These are phyloP conservation scores for Tolypocladium nubicola DNA, from an alignment of 2,329 filamentous ascomycete genomes.

Conservation along the genomic window DNA sequence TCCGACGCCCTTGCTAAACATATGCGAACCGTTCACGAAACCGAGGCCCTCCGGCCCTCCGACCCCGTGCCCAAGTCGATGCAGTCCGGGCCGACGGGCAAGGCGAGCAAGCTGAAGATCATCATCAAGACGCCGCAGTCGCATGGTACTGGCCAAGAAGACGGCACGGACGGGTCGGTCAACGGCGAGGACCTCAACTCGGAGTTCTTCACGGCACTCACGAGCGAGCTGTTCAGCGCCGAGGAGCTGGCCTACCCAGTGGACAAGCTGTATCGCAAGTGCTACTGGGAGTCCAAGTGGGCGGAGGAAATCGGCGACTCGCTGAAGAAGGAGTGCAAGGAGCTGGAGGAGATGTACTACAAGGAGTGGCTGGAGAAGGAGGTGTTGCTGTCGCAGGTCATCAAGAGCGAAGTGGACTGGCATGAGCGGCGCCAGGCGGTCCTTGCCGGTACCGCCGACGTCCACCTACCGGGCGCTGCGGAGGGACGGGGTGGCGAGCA, in stretches of 20 bases:
- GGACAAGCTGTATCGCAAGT: conserved; percentile 55
- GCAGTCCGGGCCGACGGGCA: conserved; percentile 35
- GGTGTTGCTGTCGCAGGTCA: conserved; percentile 62
- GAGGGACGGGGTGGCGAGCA: conserved; percentile 17
- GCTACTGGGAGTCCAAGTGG: conserved; percentile 62
- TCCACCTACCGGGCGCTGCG: conserved; percentile 25
- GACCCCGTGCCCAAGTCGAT: conserved; percentile 64
- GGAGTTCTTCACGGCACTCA: conserved; percentile 46
- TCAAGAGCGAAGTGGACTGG: conserved; percentile 56
- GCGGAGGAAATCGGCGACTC: conserved; percentile 55
- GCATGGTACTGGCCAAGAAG: conserved; percentile 45
- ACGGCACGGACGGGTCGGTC: conserved; percentile 41
- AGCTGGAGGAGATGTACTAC: conserved; percentile 55
- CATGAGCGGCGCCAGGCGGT: conserved; percentile 47
- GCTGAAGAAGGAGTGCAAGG: conserved; percentile 53
- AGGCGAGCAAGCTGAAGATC: conserved; percentile 47
- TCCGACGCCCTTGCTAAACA: conserved; percentile 96
- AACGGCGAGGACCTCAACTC: conserved; percentile 44
- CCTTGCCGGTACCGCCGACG: conserved; percentile 35
- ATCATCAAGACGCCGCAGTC: conserved; percentile 52
- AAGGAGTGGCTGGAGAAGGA: conserved; percentile 75
- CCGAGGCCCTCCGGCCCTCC: conserved; percentile 76
- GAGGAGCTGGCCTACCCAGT: conserved; percentile 53
- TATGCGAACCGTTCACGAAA: conserved; percentile 97
- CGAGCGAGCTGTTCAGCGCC: conserved; percentile 50